phyloP scores from a whole-genome alignment of 176 grass and related monocot species.

The Aegilops longissima region DNA sequence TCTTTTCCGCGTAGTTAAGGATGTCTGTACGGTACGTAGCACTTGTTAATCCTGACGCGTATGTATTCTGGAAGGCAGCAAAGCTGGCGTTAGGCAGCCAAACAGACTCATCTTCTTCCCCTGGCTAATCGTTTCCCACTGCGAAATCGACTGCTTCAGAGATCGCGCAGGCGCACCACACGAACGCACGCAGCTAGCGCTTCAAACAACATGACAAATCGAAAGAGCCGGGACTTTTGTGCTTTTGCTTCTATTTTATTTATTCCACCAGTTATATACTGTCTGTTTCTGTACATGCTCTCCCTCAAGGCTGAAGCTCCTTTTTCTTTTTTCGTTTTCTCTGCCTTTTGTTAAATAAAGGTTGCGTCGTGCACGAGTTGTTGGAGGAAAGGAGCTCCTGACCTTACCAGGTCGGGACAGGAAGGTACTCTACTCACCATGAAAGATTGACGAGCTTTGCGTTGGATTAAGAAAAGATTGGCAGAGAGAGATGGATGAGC shows the following conservation, averaged over 20 bases:
- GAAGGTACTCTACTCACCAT: neutral
- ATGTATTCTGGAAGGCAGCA: constrained; percentile 27
- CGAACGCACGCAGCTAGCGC: neutral
- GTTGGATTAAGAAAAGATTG: neutral
- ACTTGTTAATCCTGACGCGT: neutral
- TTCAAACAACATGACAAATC: neutral
- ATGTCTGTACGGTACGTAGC: neutral
- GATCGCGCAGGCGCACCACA: neutral
- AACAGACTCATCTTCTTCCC: neutral
- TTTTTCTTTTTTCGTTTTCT: neutral
- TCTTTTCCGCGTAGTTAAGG: neutral
- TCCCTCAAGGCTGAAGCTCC: too few species aligned
- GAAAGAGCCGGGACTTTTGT: neutral
- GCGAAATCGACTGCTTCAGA: constrained; percentile 8
- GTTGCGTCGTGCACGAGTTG: neutral
- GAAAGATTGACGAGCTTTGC: neutral
- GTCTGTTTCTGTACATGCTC: neutral
- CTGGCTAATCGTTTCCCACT: neutral
- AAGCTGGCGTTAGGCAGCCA: constrained; percentile 1
- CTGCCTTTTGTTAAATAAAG: neutral
- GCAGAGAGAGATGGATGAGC: neutral
- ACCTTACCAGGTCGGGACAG: neutral
- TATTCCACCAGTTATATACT: too few species aligned
- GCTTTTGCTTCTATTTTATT: neutral
- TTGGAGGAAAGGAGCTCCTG: constrained; percentile 19